Conservation (phyloP, 2,329 filamentous ascomycete genomes). For the Penicillium sp. region DNA sequence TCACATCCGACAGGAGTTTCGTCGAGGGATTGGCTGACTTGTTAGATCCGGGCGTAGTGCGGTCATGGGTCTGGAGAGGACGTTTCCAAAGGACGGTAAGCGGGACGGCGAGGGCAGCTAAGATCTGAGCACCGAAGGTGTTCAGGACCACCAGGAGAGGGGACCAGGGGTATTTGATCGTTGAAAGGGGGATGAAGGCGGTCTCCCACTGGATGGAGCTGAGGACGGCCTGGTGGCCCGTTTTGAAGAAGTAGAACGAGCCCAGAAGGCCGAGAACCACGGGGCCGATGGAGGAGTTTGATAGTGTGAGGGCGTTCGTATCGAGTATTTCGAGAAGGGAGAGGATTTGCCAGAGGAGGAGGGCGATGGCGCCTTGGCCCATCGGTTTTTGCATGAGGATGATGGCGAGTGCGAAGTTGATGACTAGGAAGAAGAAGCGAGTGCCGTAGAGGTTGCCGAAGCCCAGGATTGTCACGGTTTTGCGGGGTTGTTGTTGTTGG, state of each 20-base stretch:
- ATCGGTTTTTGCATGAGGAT: constrained; percentile 89
- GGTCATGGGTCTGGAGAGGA: constrained; percentile 66
- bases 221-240: constrained; percentile 87
- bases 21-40: constrained; percentile 29
- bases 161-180: constrained; percentile 84
- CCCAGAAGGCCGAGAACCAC: constrained; percentile 83
- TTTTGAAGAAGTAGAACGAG: constrained; percentile 96
- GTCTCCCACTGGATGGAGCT: constrained; percentile 93
- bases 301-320: constrained; percentile 60
- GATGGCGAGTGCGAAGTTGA: constrained; percentile 73
- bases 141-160: constrained; percentile 80
- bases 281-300: constrained; percentile 70
- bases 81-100: constrained; percentile 87
- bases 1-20: constrained; percentile 64
- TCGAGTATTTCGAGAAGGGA: constrained; percentile 67
- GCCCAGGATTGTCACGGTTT: constrained; percentile 73
- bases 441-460: constrained; percentile 93
- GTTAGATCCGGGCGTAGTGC: constrained; percentile 18
- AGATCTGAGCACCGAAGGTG: constrained; percentile 83
- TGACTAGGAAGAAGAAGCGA: constrained; percentile 78
- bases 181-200: constrained; percentile 83
- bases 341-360: constrained; percentile 86
- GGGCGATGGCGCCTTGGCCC: constrained; percentile 78
- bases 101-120: constrained; percentile 76
- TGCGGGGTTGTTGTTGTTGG: constrained; percentile 30